Evolutionary conservation across 345 rosid species (phyloP), one percentile per base, ranked within the genome.

Genomic region (Eucalyptus urophylla): DNA sequence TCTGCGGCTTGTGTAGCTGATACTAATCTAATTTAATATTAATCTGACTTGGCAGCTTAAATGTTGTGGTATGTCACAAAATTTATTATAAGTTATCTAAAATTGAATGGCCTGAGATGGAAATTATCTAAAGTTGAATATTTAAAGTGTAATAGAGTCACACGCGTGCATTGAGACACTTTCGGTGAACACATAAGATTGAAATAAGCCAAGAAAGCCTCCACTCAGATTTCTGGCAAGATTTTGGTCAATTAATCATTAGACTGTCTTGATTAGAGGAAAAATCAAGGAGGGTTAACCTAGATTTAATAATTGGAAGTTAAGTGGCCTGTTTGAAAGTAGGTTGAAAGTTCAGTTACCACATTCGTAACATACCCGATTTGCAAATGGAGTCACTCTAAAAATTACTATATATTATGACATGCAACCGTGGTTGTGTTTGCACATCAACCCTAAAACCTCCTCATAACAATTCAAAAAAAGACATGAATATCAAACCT

Each of bases 401-500:
- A 43, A 83, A 80, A 49, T 60, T 51, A 40, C 29, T 21, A 67
- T 50, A 44, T n/a, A 19, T 43, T 10, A 87, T 22, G 56, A 47
- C 37, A 44, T 76, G 85, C 15, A 40, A 21, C 85, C 1, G 15
- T 76, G 85, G 47, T 11, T 76, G 85, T 37, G 85, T 37, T 76
- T 76, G 27, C 44, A 76, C 44, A 21, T 76, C 85, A 76, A 76
- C 85, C 47, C 47, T 76, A 22, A 76, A 40, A 76, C 47, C 47
- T 76, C 29, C 27, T 21, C 24, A 4, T 11, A 76, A 76, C 83
- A 76, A 76, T 40, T 76, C 27, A 40, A 85, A 62, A 65, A 56
- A 37, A 49, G 76, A 24, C 25, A 51, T 44, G 47, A 53, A 27
- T 86, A 89, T 62, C 86, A 88, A 89, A 96, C 99, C 99, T 95